A percentile compares a stretch with the other conserved stretches of the same genome.
Conservation (phyloP, 495 filamentous ascomycete genomes). For the Evernia prunastri region DNA sequence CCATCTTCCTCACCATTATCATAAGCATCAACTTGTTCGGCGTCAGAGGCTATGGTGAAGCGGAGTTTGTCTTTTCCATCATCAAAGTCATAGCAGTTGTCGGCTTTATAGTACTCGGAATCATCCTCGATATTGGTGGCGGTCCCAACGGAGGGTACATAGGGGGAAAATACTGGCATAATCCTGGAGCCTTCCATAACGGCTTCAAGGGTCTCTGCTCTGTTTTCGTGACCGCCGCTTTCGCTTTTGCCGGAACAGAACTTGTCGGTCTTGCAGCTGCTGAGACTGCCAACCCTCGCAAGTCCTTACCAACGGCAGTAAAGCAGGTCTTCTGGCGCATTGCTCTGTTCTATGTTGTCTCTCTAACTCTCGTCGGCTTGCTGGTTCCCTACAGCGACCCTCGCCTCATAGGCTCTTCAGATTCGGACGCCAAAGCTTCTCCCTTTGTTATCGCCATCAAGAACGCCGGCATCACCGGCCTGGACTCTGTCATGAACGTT, state of each 20-base stretch:
- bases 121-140: constrained; percentile 74
- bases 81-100: constrained; percentile 84
- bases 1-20: constrained; percentile 69
- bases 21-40: constrained; percentile 79
- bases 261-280: constrained; percentile 61
- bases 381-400: constrained; percentile 61
- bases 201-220: constrained; percentile 93
- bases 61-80: constrained; percentile 80
- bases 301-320: constrained; percentile 39
- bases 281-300: constrained; percentile 40
- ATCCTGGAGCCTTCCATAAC: constrained; percentile 83
- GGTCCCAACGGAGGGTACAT: constrained; percentile 70
- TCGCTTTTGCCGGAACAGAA: constrained; percentile 89
- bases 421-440: constrained; percentile 65
- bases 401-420: constrained; percentile 50
- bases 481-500: constrained; percentile 81
- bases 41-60: constrained; percentile 83
- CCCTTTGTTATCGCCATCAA: constrained; percentile 87
- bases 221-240: constrained; percentile 88
- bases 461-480: constrained; percentile 65
- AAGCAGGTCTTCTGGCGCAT: constrained; percentile 42
- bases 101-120: constrained; percentile 79
- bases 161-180: constrained; percentile 73
- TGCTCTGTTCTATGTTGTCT: constrained; percentile 41
- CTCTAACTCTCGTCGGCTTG: constrained; percentile 53